Conservation (phyloP, 2,329 filamentous ascomycete genomes). For the Cadophora malorum region DNA sequence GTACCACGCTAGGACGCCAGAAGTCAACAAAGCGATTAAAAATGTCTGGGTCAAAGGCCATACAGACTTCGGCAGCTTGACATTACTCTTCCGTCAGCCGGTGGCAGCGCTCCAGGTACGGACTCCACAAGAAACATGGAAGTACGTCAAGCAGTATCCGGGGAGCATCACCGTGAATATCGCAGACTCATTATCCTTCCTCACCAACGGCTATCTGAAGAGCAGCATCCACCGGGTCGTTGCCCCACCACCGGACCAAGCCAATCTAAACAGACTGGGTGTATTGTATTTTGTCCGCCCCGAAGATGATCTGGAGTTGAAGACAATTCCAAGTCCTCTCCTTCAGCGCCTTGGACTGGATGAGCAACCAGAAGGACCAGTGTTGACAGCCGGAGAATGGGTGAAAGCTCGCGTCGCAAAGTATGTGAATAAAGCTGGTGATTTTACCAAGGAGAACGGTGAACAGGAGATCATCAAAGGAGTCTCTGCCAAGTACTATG, state of each 20-base stretch:
- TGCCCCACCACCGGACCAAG: conserved; percentile 44
- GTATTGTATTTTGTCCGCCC: conserved; percentile 51
- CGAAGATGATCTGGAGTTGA: conserved; percentile 31
- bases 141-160: conserved; percentile 55
- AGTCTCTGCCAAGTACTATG: conserved; percentile 25
- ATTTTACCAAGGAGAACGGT: conserved; percentile 12
- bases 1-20: conserved; percentile 55
- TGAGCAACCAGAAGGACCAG: not conserved
- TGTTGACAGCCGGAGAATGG: conserved; percentile 27
- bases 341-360: conserved; percentile 38
- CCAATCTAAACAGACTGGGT: conserved; percentile 50
- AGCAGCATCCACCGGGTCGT: conserved; percentile 50
- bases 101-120: conserved; percentile 48
- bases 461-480: conserved; percentile 26
- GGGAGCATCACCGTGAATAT: conserved; percentile 57
- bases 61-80: conserved; percentile 48
- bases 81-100: conserved; percentile 49
- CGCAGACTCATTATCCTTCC: conserved; percentile 53
- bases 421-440: conserved; percentile 24
- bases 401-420: conserved; percentile 24
- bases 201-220: conserved; percentile 54
- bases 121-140: conserved; percentile 53
- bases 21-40: conserved; percentile 53
- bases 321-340: conserved; percentile 42
- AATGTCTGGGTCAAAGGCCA: conserved; percentile 54